phyloP scores from a whole-genome alignment of 768 basidiomycete genomes.

The Strobilomyces dryophilus region DNA sequence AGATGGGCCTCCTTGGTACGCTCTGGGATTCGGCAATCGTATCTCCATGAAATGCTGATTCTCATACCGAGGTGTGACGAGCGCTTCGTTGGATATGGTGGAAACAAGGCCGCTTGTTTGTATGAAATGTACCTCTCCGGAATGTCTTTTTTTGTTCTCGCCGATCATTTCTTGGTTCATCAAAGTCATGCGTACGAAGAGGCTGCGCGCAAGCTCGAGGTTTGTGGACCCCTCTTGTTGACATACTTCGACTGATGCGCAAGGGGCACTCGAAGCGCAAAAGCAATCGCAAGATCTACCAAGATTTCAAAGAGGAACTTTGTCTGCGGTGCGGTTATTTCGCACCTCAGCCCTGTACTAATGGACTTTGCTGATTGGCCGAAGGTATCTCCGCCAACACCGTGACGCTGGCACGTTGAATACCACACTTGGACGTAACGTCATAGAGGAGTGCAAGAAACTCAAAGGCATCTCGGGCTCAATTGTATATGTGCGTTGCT shows the following conservation, averaged over 20 bases:
- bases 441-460: conserved; percentile 60
- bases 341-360: background rate
- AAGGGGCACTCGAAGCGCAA: conserved; percentile 45
- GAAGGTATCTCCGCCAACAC: conserved; percentile 63
- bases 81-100: conserved; percentile 86
- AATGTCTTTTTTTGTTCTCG: conserved; percentile 75
- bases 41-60: background rate
- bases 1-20: conserved; percentile 70
- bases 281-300: conserved; percentile 71
- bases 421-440: conserved; percentile 48
- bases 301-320: conserved; percentile 74
- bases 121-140: conserved; percentile 90
- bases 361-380: background rate
- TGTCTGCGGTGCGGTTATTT: conserved; percentile 51
- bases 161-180: conserved; percentile 87
- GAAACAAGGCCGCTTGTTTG: conserved; percentile 89
- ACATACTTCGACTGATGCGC: background rate
- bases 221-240: conserved; percentile 22
- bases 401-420: conserved; percentile 48
- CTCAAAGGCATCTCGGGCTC: conserved; percentile 45
- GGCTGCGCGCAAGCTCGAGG: conserved; percentile 65
- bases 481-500: conserved; percentile 20
- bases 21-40: background rate
- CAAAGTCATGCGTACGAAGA: conserved; percentile 85
- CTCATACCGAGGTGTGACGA: conserved; percentile 73